phyloP scores from a whole-genome alignment of 768 basidiomycete species.

The Cystoderma amianthinum region DNA sequence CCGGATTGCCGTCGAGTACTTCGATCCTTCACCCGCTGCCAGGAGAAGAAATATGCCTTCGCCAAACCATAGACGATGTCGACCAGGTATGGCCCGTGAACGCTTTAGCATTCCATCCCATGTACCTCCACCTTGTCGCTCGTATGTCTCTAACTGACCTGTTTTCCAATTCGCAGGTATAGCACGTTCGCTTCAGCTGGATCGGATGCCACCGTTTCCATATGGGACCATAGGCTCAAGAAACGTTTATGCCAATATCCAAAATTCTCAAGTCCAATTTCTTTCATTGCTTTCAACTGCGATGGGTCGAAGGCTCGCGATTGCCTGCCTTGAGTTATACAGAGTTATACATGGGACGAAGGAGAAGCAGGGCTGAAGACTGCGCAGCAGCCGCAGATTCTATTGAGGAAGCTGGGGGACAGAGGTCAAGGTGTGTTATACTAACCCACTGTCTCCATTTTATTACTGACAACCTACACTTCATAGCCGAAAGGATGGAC shows the following conservation, averaged over 20 bases:
- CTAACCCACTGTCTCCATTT: not conserved
- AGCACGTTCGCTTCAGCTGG: slow-evolving; percentile 96
- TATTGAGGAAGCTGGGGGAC: slow-evolving; percentile 60
- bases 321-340: slow-evolving; percentile 83
- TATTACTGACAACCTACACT: not conserved
- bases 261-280: slow-evolving; percentile 70
- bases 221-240: slow-evolving; percentile 97
- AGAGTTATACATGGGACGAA: slow-evolving; percentile 88
- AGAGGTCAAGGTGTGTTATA: slow-evolving; percentile 55
- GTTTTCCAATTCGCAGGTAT: slow-evolving; percentile 36
- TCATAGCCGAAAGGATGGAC: not conserved
- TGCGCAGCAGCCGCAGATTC: slow-evolving; percentile 54
- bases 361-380: slow-evolving; percentile 68
- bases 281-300: slow-evolving; percentile 74
- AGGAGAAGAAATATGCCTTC: slow-evolving; percentile 91
- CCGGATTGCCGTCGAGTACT: slow-evolving; percentile 95
- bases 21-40: slow-evolving; percentile 74
- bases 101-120: slow-evolving; percentile 88
- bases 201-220: slow-evolving; percentile 87
- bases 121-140: slow-evolving; percentile 31
- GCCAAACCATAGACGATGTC: slow-evolving; percentile 81
- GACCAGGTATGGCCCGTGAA: slow-evolving; percentile 98
- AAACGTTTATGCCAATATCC: slow-evolving; percentile 90
- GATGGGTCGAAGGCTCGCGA: slow-evolving; percentile 75
- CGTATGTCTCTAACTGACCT: not conserved